A percentile compares a stretch with the other conserved stretches of the same genome.
Conservation (phyloP, 2,329 filamentous ascomycete species). For the Ophiocordyceps camponoti-leonardi region DNA sequence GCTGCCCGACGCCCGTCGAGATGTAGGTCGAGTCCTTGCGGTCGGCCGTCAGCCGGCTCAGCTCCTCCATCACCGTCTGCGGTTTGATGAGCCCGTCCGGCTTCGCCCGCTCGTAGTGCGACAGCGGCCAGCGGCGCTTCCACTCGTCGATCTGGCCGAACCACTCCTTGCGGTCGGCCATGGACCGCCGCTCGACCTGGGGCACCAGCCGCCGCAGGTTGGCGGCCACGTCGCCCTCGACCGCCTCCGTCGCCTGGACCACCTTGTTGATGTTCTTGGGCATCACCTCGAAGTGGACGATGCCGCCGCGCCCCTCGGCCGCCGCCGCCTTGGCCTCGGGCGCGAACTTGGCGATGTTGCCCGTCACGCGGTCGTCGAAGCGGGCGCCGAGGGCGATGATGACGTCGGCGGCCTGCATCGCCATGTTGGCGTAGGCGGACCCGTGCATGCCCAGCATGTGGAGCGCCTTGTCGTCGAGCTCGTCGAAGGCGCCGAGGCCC, state of each 20-base stretch:
- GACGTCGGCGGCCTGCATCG: conserved; percentile 91
- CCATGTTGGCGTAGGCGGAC: conserved; percentile 91
- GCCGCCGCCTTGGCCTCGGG: conserved; percentile 76
- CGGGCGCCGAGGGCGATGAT: conserved; percentile 88
- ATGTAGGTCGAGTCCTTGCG: conserved; percentile 78
- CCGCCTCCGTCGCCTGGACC: conserved; percentile 84
- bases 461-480: conserved; percentile 81
- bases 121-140: conserved; percentile 83
- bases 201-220: conserved; percentile 67
- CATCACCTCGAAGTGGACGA: conserved; percentile 96
- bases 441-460: conserved; percentile 99
- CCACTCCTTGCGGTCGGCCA: conserved; percentile 62
- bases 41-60: conserved; percentile 66
- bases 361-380: conserved; percentile 91
- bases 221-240: conserved; percentile 76
- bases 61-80: conserved; percentile 77
- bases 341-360: conserved; percentile 69
- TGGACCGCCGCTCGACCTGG: conserved; percentile 42
- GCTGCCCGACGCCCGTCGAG: conserved; percentile 86
- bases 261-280: conserved; percentile 99
- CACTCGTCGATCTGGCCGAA: conserved; percentile 77
- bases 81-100: conserved; percentile 76
- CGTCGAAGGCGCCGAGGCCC: conserved; percentile 81
- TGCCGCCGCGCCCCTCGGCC: conserved; percentile 72
- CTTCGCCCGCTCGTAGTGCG: conserved; percentile 62